phyloP scores from a whole-genome alignment of 192 early-diverging fungal species.

The Gonapodya prolifera region DNA sequence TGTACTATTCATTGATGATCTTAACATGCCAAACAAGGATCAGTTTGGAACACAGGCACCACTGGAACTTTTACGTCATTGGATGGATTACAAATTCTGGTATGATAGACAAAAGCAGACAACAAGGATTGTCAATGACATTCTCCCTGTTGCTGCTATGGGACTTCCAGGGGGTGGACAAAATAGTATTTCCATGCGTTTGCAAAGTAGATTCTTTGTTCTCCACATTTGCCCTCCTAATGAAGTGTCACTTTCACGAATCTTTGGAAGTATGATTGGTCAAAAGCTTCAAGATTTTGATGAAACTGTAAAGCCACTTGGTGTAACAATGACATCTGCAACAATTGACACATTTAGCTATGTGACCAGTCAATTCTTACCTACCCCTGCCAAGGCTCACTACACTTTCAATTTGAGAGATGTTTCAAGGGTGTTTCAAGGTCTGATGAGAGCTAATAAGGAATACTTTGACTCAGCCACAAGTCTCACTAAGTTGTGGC shows the following conservation, averaged over 20 bases:
- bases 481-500: conserved; percentile 35
- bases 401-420: conserved; percentile 54
- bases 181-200: conserved; percentile 29
- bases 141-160: conserved; percentile 52
- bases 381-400: conserved; percentile 50
- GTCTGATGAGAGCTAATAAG: conserved; percentile 40
- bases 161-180: conserved; percentile 50
- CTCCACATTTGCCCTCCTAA: conserved; percentile 47
- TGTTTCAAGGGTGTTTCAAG: conserved; percentile 48
- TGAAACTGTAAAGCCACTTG: conserved; percentile 29
- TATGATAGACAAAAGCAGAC: conserved; percentile 47
- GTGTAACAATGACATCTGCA: conserved; percentile 37
- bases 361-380: conserved; percentile 34
- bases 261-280: conserved; percentile 40
- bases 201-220: conserved; percentile 45
- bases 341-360: conserved; percentile 41
- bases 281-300: conserved; percentile 43
- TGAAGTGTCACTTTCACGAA: conserved; percentile 36
- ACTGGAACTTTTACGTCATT: conserved; percentile 42
- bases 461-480: conserved; percentile 39
- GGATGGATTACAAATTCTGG: conserved; percentile 50
- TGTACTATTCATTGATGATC: conserved; percentile 52
- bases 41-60: conserved; percentile 49
- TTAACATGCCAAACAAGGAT: conserved; percentile 57
- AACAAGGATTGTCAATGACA: conserved; percentile 52